These are phyloP conservation scores for Madurella fahalii DNA, from an alignment of 2,329 filamentous ascomycete genomes.

Conservation along the genomic window DNA sequence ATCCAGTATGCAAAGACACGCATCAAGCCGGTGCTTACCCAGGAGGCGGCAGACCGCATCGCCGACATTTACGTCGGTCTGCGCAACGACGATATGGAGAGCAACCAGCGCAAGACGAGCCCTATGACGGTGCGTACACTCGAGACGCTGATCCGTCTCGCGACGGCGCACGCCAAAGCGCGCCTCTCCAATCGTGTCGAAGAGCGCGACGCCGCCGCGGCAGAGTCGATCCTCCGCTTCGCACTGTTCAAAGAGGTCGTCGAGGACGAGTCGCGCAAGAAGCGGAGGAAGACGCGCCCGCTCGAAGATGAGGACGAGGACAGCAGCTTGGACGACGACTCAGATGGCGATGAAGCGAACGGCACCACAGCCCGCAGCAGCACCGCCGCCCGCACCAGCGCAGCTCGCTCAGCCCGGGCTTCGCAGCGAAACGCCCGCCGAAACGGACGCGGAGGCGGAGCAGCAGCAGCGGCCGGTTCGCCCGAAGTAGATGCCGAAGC, in stretches of 20 bases:
- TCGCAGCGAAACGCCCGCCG: slow-evolving; percentile 27
- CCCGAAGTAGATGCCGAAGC: slow-evolving; percentile 46
- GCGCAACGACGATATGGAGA: slow-evolving; percentile 91
- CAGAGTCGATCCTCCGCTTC: slow-evolving; percentile 86
- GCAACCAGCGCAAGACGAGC: slow-evolving; percentile 87
- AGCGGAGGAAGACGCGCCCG: slow-evolving; percentile 67
- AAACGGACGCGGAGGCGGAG: slow-evolving; percentile 24
- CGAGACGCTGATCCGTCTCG: slow-evolving; percentile 95
- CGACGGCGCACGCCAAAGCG: slow-evolving; percentile 92
- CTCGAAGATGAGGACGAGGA: slow-evolving; percentile 57
- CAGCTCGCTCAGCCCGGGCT: slow-evolving; percentile 31
- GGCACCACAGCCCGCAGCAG: slow-evolving; percentile 26
- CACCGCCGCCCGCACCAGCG: slow-evolving; percentile 26
- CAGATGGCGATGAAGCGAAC: slow-evolving; percentile 49
- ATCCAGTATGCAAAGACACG: slow-evolving; percentile 96
- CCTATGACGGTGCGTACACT: slow-evolving; percentile 96
- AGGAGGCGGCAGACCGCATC: slow-evolving; percentile 88
- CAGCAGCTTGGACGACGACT: slow-evolving; percentile 56
- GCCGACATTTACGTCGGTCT: slow-evolving; percentile 86
- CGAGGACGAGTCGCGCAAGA: slow-evolving; percentile 72
- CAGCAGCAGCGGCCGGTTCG: slow-evolving; percentile 31
- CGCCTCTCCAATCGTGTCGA: slow-evolving; percentile 85
- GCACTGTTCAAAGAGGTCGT: slow-evolving; percentile 96
- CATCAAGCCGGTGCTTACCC: slow-evolving; percentile 84
- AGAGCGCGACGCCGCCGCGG: slow-evolving; percentile 80